Percentiles rank a stretch among this genome's conserved stretches.
These are phyloP conservation scores for Lophiostoma macrostomum DNA, from an alignment of 495 filamentous ascomycete species.

Conservation along the genomic window DNA sequence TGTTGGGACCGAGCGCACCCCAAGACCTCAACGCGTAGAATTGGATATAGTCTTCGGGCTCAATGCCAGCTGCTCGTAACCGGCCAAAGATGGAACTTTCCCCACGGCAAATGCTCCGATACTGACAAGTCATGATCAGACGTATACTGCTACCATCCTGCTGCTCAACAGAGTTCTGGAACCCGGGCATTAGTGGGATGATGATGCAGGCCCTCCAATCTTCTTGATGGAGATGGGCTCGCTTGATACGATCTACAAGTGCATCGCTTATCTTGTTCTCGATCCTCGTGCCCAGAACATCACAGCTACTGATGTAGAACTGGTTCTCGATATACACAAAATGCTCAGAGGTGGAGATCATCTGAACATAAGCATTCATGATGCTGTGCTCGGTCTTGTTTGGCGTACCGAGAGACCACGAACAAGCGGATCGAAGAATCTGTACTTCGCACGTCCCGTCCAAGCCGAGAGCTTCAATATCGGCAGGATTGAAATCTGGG, in stretches of 20 bases:
- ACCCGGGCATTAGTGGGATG: slow-evolving; percentile 95
- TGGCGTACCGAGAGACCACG: slow-evolving; percentile 89
- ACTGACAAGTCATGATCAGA: slow-evolving; percentile 97
- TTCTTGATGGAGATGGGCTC: slow-evolving; percentile 79
- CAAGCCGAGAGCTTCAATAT: slow-evolving; percentile 82
- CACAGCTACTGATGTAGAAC: slow-evolving; percentile 94
- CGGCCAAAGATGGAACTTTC: slow-evolving; percentile 90
- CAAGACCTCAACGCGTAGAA: slow-evolving; percentile 92
- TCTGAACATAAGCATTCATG: slow-evolving; percentile 89
- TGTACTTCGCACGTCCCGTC: slow-evolving; percentile 95
- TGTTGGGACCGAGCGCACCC: slow-evolving; percentile 84
- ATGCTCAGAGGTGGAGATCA: slow-evolving; percentile 92
- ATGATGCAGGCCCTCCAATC: slow-evolving; percentile 92
- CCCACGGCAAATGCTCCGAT: slow-evolving; percentile 92
- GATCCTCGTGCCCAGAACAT: slow-evolving; percentile 81
- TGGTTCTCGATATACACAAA: slow-evolving; percentile 99
- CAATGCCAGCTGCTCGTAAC: slow-evolving; percentile 75
- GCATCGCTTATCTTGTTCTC: slow-evolving; percentile 94
- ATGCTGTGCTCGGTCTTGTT: slow-evolving; percentile 86
- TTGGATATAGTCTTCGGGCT: slow-evolving; percentile 93
- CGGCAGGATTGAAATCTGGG: slow-evolving; percentile 80
- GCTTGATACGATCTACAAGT: slow-evolving; percentile 83
- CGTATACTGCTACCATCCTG: slow-evolving; percentile 92
- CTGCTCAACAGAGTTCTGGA: slow-evolving; percentile 92
- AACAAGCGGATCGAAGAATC: slow-evolving; percentile 81